Percentiles rank a stretch among this genome's conserved stretches.
These are phyloP conservation scores for Hypoxylon crocopeplum DNA, from an alignment of 495 filamentous ascomycete genomes.

Conservation along the genomic window DNA sequence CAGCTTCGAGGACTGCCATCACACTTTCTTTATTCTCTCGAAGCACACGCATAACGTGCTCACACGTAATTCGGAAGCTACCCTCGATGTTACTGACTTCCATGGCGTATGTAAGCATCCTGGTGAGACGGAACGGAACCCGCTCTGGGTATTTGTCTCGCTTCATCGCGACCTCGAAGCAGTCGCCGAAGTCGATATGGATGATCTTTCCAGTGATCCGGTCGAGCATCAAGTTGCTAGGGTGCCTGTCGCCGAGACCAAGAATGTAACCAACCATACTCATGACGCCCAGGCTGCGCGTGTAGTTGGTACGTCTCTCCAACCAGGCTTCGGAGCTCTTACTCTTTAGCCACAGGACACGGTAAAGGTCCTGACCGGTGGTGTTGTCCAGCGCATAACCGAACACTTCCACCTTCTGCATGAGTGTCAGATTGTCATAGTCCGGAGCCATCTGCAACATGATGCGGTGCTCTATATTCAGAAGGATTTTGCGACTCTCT, in stretches of 20 bases:
- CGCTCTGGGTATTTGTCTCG: constrained; percentile 98
- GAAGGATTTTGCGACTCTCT: constrained; percentile 92
- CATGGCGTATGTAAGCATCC: constrained; percentile 99
- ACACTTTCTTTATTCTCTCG: constrained; percentile 96
- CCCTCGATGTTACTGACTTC: constrained; percentile 99
- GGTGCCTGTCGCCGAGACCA: constrained; percentile 93
- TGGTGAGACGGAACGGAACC: constrained; percentile 94
- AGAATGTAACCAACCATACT: constrained; percentile 99
- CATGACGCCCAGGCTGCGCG: constrained; percentile 96
- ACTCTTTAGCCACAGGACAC: constrained; percentile 97
- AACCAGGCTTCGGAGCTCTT: constrained; percentile 98
- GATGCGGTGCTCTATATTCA: constrained; percentile 99
- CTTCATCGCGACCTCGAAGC: constrained; percentile 99
- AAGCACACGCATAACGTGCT: constrained; percentile 97
- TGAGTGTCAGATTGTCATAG: constrained; percentile 96
- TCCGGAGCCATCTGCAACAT: constrained; percentile 99
- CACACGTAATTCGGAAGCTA: constrained; percentile 95
- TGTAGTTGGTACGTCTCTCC: constrained; percentile 96
- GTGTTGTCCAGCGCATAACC: constrained; percentile 99
- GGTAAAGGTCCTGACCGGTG: constrained; percentile 96
- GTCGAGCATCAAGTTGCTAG: constrained; percentile 96
- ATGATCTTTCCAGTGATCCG: constrained; percentile 93
- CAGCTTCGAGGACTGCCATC: constrained; percentile 97
- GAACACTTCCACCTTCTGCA: constrained; percentile 99
- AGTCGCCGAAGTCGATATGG: constrained; percentile 99